Evolutionary conservation across 306 rosid genomes (phyloP).

Genomic region (Betula pendula): DNA sequence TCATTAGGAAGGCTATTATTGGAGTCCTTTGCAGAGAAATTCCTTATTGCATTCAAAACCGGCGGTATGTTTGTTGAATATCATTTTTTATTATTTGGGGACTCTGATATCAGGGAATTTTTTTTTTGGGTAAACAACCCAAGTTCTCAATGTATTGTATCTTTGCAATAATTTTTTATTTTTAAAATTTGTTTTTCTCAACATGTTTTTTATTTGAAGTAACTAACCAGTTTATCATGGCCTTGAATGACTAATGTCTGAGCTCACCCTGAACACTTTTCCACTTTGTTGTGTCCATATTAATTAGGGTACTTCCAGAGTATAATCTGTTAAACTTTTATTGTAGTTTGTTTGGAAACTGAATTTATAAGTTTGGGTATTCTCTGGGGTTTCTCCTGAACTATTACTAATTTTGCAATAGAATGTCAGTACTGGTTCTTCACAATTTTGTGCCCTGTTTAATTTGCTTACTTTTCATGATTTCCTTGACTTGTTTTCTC

Average conservation of each 20-base stretch:
- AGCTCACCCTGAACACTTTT: not conserved
- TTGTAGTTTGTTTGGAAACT: not conserved
- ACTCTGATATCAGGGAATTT: not conserved
- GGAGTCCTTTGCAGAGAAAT: slow-evolving; percentile 64
- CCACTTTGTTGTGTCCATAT: not conserved
- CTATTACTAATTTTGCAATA: slow-evolving; percentile 10
- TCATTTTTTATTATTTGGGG: not conserved
- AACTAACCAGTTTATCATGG: not conserved
- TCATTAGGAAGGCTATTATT: slow-evolving; percentile 65
- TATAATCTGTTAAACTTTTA: not conserved
- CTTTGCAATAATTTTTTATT: slow-evolving; percentile 19
- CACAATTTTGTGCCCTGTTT: slow-evolving; percentile 5
- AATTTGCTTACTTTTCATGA: no score
- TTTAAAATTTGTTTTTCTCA: slow-evolving; percentile 8
- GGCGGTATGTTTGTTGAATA: slow-evolving; percentile 47
- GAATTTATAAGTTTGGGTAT: not conserved
- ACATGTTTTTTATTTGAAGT: slow-evolving; percentile 24
- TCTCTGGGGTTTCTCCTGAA: slow-evolving; percentile 2
- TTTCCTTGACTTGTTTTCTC: no score
- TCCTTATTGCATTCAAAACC: slow-evolving; percentile 55
- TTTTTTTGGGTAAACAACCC: slow-evolving; percentile 24
- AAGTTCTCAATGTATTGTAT: slow-evolving; percentile 6
- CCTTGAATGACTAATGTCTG: not conserved
- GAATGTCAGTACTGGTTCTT: not conserved
- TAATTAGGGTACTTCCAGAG: not conserved